Percentiles rank a stretch among this genome's conserved stretches.
These are phyloP conservation scores for Zygnema cylindricum DNA, from an alignment of 139 green algal species.

Conservation along the genomic window DNA sequence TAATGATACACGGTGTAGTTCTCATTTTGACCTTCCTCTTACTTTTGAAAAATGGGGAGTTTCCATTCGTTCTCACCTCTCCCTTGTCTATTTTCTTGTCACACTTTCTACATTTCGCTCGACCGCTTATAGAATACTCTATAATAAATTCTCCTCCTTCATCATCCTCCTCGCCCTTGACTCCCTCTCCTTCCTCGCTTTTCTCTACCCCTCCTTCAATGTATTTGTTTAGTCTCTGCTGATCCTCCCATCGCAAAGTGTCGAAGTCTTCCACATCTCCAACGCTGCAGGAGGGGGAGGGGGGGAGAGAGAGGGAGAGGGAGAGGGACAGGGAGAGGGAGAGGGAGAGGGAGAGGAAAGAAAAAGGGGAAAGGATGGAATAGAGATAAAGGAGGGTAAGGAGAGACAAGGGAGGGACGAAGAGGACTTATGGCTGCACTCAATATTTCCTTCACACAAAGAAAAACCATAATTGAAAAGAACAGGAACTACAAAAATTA, in stretches of 20 bases:
- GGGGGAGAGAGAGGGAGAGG: conserved; percentile 16
- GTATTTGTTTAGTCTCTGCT: conserved; percentile 38
- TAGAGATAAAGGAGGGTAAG: no score
- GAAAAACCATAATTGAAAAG: no score
- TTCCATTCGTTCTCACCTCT: conserved; percentile 39
- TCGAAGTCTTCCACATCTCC: conserved; percentile 47
- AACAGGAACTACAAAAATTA: no score
- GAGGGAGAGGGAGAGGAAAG: no score
- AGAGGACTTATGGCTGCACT: no score
- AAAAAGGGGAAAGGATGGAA: no score
- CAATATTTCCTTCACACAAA: no score
- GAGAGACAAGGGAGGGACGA: no score
- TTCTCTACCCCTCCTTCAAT: conserved; percentile 1
- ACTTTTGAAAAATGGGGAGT: no score
- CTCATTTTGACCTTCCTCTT: no score
- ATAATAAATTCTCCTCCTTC: conserved; percentile 40
- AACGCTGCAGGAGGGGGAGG: conserved; percentile 36
- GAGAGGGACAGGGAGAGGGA: not conserved
- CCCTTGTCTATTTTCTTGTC: conserved; percentile 59
- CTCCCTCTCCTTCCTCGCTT: conserved; percentile 9
- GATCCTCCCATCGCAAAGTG: conserved; percentile 51
- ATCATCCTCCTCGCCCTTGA: conserved; percentile 2
- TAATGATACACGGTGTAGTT: no score
- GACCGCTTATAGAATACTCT: conserved; percentile 52
- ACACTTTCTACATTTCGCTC: conserved; percentile 45